Percentiles rank a stretch among this genome's conserved stretches.
Conservation (phyloP, 2,329 filamentous ascomycete genomes). For the Ampelomyces quisqualis region DNA sequence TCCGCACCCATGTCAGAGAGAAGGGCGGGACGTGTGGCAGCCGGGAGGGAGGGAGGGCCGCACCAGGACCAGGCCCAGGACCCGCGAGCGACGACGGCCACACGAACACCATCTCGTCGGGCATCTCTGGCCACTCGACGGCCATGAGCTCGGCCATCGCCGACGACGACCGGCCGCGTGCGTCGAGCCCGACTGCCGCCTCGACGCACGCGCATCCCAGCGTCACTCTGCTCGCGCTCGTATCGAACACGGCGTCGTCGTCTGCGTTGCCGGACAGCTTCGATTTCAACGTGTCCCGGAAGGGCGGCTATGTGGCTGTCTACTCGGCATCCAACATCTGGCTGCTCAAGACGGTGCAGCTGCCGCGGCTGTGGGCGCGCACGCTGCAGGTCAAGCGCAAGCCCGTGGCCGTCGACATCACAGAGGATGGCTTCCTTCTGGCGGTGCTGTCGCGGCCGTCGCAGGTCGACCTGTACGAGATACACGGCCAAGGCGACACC, state of each 20-base stretch:
- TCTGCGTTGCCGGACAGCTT: conserved; percentile 44
- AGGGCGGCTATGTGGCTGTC: conserved; percentile 40
- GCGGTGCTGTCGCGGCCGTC: conserved; percentile 80
- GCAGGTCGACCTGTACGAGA: conserved; percentile 82
- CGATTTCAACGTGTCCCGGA: conserved; percentile 41
- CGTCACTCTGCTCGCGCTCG: conserved; percentile 41
- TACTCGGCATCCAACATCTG: conserved; percentile 43
- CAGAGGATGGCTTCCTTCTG: conserved; percentile 73
- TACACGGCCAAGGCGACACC: conserved; percentile 49
- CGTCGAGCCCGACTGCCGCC: conserved; percentile 18
- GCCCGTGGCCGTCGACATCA: conserved; percentile 66
- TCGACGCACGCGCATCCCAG: conserved; percentile 34
- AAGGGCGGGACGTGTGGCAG: conserved; percentile 28
- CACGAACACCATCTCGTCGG: conserved; percentile 31
- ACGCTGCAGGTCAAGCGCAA: conserved; percentile 43
- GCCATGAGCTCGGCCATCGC: conserved; percentile 40
- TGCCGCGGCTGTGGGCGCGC: conserved; percentile 41
- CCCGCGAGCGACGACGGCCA: too few relatives aligned
- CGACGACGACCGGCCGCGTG: conserved; percentile 25
- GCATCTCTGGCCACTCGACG: conserved; percentile 34
- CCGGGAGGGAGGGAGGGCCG: conserved; percentile 7
- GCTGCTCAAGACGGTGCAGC: conserved; percentile 40
- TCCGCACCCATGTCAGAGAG: conserved; percentile 21
- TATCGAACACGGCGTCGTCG: conserved; percentile 43
- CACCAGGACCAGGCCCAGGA: too few relatives aligned